Base-by-base conservation (phyloP, 2,329 filamentous ascomycete species). In the Trichophyton equinum region DNA sequence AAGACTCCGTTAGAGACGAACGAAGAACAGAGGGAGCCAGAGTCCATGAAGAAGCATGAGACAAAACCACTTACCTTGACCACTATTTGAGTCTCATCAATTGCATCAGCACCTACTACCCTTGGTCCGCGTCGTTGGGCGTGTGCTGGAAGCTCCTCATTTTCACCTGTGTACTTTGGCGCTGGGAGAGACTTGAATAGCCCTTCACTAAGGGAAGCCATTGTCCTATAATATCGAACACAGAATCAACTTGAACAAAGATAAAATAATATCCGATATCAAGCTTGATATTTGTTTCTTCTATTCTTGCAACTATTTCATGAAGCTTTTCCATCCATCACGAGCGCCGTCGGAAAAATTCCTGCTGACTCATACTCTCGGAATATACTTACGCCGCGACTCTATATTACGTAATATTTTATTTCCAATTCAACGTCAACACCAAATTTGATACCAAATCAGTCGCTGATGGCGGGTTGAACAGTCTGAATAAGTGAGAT, bases 81-180 rank as follows among this genome's bases (percentile, higher is more conserved):
- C 18, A 95, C 88, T 67, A 97, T 81, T 73, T 96, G 91, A 44
- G 85, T 86, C 71, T 94, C 86, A 76, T 96, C 88, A 66, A 95
- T 81, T 69, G 92, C 84, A 68, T 84, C 85, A 58, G 87, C 83
- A 68, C 85, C 87, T 62, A 97, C 81, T 65, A 97, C 87, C 72
- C 91, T 85, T 44, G 90, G 88, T 63, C 91, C 90, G 72, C 85
- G 85, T 68, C 89, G 85, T 70, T 88, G 85, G 55, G 86, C 81
- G 70, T 87, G 84, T 33, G 79, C 76, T 25, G 86, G 86, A 38
- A 87, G 76, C 69, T 95, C 88, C 72, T 96, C 91, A 71, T 95
- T 86, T 71, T 95, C 89, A 67, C 89, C 91, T 3, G 86, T 89
- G 71, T 96, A 95, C 76, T 89, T 92, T 15, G 92, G 91, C 72